Conservation (phyloP, 345 rosid species). For the Bretschneidera sinensis region DNA sequence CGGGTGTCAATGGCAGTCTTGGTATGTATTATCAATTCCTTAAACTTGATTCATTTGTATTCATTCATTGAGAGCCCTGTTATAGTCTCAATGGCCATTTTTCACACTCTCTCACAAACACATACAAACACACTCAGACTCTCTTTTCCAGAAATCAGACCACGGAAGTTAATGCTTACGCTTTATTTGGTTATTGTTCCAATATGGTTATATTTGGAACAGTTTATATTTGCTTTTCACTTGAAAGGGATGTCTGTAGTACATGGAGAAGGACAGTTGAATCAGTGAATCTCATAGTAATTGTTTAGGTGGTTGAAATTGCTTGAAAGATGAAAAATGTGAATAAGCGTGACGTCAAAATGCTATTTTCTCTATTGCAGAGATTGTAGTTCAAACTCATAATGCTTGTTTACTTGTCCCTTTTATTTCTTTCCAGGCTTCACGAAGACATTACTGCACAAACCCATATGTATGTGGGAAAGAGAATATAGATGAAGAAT, state of each 20-base stretch:
- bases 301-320: too few relatives aligned
- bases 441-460: slow-evolving; percentile 90
- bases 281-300: too few relatives aligned
- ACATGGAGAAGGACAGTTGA: too few relatives aligned
- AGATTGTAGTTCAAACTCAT: background rate
- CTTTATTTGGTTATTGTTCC: background rate
- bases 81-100: background rate
- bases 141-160: background rate
- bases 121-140: background rate
- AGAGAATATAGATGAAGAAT: slow-evolving; percentile 90
- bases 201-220: too few relatives aligned
- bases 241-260: too few relatives aligned
- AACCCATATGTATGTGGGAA: slow-evolving; percentile 51
- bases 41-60: background rate
- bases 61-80: background rate
- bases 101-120: background rate
- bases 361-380: background rate
- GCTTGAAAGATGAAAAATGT: too few relatives aligned
- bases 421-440: slow-evolving; percentile 50
- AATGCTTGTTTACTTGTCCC: background rate
- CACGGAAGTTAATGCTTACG: background rate
- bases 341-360: too few relatives aligned
- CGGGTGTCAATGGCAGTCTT: slow-evolving; percentile 92
- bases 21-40: slow-evolving; percentile 41
- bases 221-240: too few relatives aligned